Evolutionary conservation across 2,329 filamentous ascomycete genomes (phyloP).

Genomic region (Stromatinia cepivora): DNA sequence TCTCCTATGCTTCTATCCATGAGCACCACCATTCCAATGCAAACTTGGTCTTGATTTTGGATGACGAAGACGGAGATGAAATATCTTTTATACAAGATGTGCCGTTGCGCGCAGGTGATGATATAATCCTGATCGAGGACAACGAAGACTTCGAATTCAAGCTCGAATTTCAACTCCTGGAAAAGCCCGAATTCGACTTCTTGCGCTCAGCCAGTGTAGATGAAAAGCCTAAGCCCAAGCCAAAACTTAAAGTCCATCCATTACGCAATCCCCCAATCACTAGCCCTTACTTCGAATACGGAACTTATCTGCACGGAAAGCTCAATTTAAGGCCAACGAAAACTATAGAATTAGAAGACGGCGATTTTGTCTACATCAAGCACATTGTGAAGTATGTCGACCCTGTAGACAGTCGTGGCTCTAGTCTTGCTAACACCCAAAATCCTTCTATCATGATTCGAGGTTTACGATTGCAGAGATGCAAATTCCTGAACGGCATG

Average conservation of each 20-base stretch:
- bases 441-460: slow-evolving; percentile 42
- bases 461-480: slow-evolving; percentile 46
- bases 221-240: slow-evolving; percentile 10
- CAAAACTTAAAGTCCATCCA: slow-evolving; percentile 25
- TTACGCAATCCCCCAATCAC: slow-evolving; percentile 33
- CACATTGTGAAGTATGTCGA: slow-evolving; percentile 3
- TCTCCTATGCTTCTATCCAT: background rate
- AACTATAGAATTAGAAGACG: slow-evolving; percentile 32
- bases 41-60: background rate
- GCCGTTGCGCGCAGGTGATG: background rate
- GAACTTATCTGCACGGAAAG: slow-evolving; percentile 41
- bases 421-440: slow-evolving; percentile 43
- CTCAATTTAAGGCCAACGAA: slow-evolving; percentile 39
- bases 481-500: slow-evolving; percentile 41
- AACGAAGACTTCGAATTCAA: slow-evolving; percentile 19
- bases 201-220: slow-evolving; percentile 22
- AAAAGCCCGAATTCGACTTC: slow-evolving; percentile 8
- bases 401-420: background rate
- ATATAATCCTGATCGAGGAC: slow-evolving; percentile 20
- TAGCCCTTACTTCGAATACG: slow-evolving; percentile 43
- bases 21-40: background rate
- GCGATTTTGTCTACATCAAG: slow-evolving; percentile 46
- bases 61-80: background rate
- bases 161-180: slow-evolving; percentile 8
- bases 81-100: background rate